phyloP scores from a whole-genome alignment of 2,329 filamentous ascomycete genomes.

The Ophiosphaerella narmari region DNA sequence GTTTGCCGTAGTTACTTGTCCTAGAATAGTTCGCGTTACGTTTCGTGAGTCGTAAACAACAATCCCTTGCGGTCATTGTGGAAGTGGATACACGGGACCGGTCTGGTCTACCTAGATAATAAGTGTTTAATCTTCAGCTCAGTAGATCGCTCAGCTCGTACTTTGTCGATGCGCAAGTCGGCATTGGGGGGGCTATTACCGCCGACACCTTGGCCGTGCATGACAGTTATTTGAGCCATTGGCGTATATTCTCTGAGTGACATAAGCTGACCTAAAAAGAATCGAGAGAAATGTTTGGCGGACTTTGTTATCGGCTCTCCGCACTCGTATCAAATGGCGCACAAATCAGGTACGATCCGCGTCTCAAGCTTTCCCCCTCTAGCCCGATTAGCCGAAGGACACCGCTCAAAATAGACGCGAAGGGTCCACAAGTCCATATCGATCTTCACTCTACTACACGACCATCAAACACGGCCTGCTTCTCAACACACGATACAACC shows the following conservation, averaged over 20 bases:
- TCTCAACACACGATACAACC: background rate
- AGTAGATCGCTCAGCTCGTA: no score
- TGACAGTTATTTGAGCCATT: constrained; percentile 3
- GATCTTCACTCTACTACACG: constrained; percentile 11
- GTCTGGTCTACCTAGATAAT: no score
- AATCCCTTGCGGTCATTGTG: no score
- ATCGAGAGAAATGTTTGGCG: constrained; percentile 9
- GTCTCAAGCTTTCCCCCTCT: constrained; percentile 13
- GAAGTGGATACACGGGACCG: no score
- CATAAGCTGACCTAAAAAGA: constrained; percentile 4
- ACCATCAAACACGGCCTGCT: constrained; percentile 4
- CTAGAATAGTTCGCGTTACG: no score
- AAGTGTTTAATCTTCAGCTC: no score
- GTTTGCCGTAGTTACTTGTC: no score
- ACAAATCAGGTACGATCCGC: constrained; percentile 1
- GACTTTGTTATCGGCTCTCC: constrained; percentile 33
- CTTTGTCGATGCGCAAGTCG: constrained; percentile 3
- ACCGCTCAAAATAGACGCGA: constrained; percentile 22
- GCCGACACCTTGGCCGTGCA: constrained; percentile 7
- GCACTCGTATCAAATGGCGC: constrained; percentile 14
- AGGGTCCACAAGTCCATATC: constrained; percentile 8
- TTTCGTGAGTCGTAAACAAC: no score
- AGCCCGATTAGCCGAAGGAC: constrained; percentile 10
- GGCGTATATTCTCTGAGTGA: constrained; percentile 9
- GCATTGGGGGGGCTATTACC: constrained; percentile 11